Base-by-base conservation (phyloP, 1,284 basidiomycete genomes). In the Cutaneotrichosporon spelunceum region DNA sequence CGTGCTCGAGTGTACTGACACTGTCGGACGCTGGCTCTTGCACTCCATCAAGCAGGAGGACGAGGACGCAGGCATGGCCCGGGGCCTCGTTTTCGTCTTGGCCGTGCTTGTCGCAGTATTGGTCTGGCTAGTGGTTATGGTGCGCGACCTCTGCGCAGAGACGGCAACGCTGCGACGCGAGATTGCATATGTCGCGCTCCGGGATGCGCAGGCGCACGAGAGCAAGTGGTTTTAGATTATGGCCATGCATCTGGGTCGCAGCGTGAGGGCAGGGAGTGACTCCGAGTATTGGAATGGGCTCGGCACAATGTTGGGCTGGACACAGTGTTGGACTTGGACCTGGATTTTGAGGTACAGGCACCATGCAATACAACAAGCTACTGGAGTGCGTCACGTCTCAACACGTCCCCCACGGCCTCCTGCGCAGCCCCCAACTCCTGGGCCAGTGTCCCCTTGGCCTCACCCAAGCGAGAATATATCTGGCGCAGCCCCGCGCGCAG, bases 171-270 rank as follows among this genome's bases (percentile, higher is more conserved):
- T 53, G 10, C n/a, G 52, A 14, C 33, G 52, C 21, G 52, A 53
- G 33, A 53, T 53, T 19, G 52, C 52, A 5, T 36, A 36, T 19
- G 52, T 53, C 2, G 52, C 52, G 21, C 21, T 53, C 23, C 33
- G 33, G 23, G 52, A 53, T 24, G 52, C 52, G 21, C 33, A 33
- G 52, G 52, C 52, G 34, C 52, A 53, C 23, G 52, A 33, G 27
- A 30, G 21, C 30, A 30, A 21, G 2, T 52, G 50, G 50, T 52
- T 52, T 23, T 39, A 39, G 36, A 33, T 33, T 16, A 19, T 13
- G 11, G 39, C 7, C 39, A 42, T 42, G 39, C 19, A 42, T 39
- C 30, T 33, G 8, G 13, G 30, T 9, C 30, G 30, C 30, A 11
- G 30, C 4, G 13, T 9, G 30, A 11, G 30, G 2, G 8, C 30